Evolutionary conservation across 2,329 filamentous ascomycete species (phyloP).

Genomic region (Rosellinia necatrix): DNA sequence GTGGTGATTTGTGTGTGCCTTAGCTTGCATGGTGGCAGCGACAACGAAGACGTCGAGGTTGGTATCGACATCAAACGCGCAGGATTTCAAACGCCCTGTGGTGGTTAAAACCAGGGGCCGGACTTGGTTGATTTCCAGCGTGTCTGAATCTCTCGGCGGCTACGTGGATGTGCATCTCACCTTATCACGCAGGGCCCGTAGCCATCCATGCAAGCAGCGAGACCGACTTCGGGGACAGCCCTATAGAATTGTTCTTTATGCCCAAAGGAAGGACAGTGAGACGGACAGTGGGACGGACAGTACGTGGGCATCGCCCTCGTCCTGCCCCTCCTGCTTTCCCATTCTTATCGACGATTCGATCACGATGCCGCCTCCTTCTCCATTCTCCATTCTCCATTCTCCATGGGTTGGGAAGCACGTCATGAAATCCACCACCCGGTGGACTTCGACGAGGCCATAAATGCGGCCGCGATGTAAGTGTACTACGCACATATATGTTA

Average conservation of each 20-base stretch:
- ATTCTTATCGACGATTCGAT: too few species aligned
- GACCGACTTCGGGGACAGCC: conserved; percentile 22
- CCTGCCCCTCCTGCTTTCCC: conserved; percentile 1
- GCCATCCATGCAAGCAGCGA: conserved; percentile 8
- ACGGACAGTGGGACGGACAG: not conserved
- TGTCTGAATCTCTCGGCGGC: conserved; percentile 19
- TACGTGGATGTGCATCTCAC: conserved; percentile 25
- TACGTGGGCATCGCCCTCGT: conserved; percentile 1
- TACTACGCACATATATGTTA: too few species aligned
- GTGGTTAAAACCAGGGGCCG: not conserved
- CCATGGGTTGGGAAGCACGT: conserved; percentile 15
- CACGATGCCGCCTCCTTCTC: too few species aligned
- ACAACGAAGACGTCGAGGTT: too few species aligned
- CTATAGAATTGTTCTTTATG: conserved; percentile 22
- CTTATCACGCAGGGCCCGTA: conserved; percentile 13
- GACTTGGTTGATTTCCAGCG: conserved; percentile 1
- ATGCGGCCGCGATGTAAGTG: conserved; percentile 17
- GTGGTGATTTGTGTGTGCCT: conserved; percentile 18
- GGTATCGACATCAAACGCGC: not conserved
- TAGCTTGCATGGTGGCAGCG: conserved; percentile 20
- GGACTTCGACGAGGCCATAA: conserved; percentile 9
- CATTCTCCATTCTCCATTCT: too few species aligned
- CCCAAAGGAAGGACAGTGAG: conserved; percentile 9
- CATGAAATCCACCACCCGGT: conserved; percentile 20
- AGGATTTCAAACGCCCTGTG: conserved; percentile 8